Evolutionary conservation across 345 rosid genomes (phyloP).

Genomic region (Populus alba): DNA sequence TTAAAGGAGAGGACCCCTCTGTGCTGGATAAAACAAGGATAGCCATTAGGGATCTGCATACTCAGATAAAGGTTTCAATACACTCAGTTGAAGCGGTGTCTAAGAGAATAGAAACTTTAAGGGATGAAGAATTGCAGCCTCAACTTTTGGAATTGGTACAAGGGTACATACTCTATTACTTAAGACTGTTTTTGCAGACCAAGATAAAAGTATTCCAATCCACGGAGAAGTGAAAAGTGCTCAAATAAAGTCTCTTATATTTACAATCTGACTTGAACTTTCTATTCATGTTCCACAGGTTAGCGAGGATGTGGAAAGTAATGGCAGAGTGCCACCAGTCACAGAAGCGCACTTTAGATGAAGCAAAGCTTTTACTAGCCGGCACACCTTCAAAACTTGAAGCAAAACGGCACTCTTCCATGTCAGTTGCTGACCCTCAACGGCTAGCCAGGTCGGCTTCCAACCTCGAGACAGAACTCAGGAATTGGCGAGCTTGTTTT

Average conservation of each 20-base stretch:
- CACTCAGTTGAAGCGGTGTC: conserved; percentile 88
- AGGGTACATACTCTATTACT: conserved; percentile 51
- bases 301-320: conserved; percentile 87
- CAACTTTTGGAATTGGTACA: conserved; percentile 78
- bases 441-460: conserved; percentile 59
- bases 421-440: conserved; percentile 58
- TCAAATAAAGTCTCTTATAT: neutral
- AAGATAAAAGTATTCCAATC: neutral
- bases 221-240: neutral
- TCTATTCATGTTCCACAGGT: conserved; percentile 36
- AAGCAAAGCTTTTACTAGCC: conserved; percentile 79
- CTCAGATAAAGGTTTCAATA: conserved; percentile 74
- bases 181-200: neutral
- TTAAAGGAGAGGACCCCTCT: conserved; percentile 64
- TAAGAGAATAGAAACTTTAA: conserved; percentile 70
- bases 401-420: conserved; percentile 44
- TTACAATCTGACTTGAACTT: conserved; percentile 1
- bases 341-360: conserved; percentile 80
- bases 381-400: conserved; percentile 66
- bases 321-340: conserved; percentile 86
- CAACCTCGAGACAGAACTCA: conserved; percentile 71
- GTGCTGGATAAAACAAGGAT: conserved; percentile 70
- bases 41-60: conserved; percentile 67
- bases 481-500: conserved; percentile 84
- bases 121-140: conserved; percentile 94